Percentiles rank a stretch among this genome's conserved stretches.
Conservation (phyloP, 345 rosid species). For the Acer negundo region DNA sequence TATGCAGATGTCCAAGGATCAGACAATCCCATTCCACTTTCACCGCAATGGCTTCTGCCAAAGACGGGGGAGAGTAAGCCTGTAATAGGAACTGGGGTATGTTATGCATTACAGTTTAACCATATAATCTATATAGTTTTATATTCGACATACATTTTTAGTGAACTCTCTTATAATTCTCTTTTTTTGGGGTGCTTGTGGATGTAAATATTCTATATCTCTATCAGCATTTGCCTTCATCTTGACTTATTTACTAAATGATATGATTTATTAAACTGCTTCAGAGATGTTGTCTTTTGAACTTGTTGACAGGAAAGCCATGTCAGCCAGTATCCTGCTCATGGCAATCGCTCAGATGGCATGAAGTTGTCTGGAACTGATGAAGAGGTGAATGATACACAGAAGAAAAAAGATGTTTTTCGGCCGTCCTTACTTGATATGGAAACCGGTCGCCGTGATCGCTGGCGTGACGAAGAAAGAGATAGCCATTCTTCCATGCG, state of each 20-base stretch:
- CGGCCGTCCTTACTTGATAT: constrained; percentile 81
- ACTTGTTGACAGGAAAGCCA: constrained; percentile 55
- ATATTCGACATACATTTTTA: background rate
- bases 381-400: constrained; percentile 60
- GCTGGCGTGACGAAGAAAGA: constrained; percentile 98
- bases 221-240: background rate
- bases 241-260: background rate
- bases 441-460: constrained; percentile 74
- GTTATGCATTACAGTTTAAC: constrained; percentile 19
- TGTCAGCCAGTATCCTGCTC: constrained; percentile 32
- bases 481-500: constrained; percentile 65
- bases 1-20: constrained; percentile 77
- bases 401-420: constrained; percentile 80
- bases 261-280: background rate
- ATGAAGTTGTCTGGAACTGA: constrained; percentile 53
- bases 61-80: constrained; percentile 82
- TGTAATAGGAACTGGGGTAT: constrained; percentile 75
- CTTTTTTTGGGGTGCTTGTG: background rate
- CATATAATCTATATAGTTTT: constrained; percentile 12
- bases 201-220: background rate
- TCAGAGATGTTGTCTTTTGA: background rate
- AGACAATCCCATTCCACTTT: constrained; percentile 84
- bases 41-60: constrained; percentile 98
- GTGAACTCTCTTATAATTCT: background rate
- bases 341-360: constrained; percentile 44